Evolutionary conservation across 179 eudicot species (phyloP), one percentile per base, ranked within the genome.

Genomic region (Vitellaria paradoxa): DNA sequence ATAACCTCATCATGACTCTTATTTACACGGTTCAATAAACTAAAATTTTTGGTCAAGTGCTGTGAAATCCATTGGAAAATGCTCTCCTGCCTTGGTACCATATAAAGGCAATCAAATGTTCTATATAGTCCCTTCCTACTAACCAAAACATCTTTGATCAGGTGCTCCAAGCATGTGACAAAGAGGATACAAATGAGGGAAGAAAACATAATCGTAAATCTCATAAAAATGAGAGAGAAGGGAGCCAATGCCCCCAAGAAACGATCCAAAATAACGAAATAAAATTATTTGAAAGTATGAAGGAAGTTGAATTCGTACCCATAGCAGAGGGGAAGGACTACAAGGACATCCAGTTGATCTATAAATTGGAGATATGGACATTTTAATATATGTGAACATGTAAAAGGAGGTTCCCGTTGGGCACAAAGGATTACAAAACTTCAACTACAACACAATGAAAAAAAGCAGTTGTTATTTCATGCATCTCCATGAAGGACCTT

Each of bases 381-480:
- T 30, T 62, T 62, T 23, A 21, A 23, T 63, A 63, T 53, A 63
- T 21, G 66, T 4, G 10, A 23, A 12, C 11, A 40, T 23, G 12
- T 24, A 63, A 63, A n/a, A 3, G 66, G 23, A 21, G 37, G 37
- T 30, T 30, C 37, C 37, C 37, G 66, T 23, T 63, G 66, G 66
- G 66, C 30, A 23, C 5, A 23, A 63, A 9, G 26, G 3, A 63
- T 9, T 9, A 24, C 14, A 9, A 23, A 63, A 20, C 23, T 9
- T 3, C 6, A 53, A 53, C 57, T 53, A 11, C 57, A 21, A 30
- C 37, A 30, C 37, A 30, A 30, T 30, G 37, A 30, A 47, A 69
- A 69, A 57, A 52, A 14, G 74, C 62, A 26, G 45, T 68, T 68
- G 46, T 24, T 26, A 15, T 52, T 70, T 70, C 74, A 21, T 13